phyloP scores from a whole-genome alignment of 192 early-diverging fungal species.

The Anaeromyces robustus region DNA sequence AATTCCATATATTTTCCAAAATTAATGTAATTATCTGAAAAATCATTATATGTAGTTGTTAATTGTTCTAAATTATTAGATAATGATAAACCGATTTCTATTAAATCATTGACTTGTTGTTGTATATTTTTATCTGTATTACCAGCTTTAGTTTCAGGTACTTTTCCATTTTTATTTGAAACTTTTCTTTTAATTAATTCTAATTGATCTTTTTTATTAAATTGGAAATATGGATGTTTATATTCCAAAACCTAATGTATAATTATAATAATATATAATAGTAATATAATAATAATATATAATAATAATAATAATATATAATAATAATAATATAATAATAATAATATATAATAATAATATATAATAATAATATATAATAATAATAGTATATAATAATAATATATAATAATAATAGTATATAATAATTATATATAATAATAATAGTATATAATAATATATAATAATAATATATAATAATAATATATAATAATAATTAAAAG shows the following conservation, averaged over 20 bases:
- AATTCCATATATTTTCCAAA: background rate
- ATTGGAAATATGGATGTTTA: slow-evolving; percentile 46
- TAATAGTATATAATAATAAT: no score
- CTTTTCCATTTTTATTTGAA: background rate
- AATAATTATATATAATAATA: no score
- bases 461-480: no score
- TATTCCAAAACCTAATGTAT: slow-evolving; percentile 38
- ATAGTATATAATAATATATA: no score
- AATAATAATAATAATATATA: no score
- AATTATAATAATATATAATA: background rate
- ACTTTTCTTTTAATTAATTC: background rate
- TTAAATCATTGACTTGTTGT: background rate
- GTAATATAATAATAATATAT: no score
- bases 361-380: no score
- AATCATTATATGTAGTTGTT: background rate
- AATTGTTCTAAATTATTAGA: background rate
- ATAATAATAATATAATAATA: no score
- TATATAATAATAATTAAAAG: no score
- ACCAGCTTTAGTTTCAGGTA: background rate
- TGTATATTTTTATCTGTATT: background rate
- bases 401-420: no score
- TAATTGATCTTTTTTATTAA: background rate
- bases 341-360: no score
- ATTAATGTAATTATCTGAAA: background rate
- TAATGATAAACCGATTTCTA: background rate